Conservation (phyloP, 306 rosid genomes). For the Quillaja saponaria region DNA sequence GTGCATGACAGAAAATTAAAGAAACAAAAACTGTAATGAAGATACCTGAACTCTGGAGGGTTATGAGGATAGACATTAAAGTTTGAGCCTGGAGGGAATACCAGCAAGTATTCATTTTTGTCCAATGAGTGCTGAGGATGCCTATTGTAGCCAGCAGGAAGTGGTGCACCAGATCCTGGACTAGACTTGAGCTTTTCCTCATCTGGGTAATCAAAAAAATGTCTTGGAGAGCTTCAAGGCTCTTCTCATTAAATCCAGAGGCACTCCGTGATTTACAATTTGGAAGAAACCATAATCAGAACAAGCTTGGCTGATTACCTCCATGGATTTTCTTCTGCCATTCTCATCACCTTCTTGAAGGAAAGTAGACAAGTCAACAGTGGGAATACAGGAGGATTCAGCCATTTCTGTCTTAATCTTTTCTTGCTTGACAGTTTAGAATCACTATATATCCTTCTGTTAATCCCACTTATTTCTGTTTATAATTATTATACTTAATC, state of each 20-base stretch:
- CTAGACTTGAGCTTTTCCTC: constrained; percentile 35
- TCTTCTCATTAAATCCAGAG: constrained; percentile 21
- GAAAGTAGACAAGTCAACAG: constrained; percentile 36
- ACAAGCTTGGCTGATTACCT: constrained; percentile 35
- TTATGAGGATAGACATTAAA: constrained; percentile 32
- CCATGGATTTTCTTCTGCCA: constrained; percentile 21
- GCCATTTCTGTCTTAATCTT: constrained; percentile 14
- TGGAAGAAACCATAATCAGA: constrained; percentile 39
- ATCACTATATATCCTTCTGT: no score
- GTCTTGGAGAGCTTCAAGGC: constrained; percentile 31
- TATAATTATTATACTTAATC: no score
- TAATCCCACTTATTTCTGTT: no score
- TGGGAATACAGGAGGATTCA: constrained; percentile 22
- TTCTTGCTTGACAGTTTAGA: neutral
- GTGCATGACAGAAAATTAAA: no score
- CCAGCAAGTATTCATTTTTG: constrained; percentile 34
- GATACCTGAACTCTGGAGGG: constrained; percentile 34
- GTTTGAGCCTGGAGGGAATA: constrained; percentile 29
- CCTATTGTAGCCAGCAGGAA: constrained; percentile 38
- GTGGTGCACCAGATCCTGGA: constrained; percentile 23
- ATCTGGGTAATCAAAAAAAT: constrained; percentile 30
- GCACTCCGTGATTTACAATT: constrained; percentile 39
- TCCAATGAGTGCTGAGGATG: constrained; percentile 23
- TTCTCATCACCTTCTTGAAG: constrained; percentile 15
- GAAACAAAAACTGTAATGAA: neutral